A percentile compares a stretch with the other conserved stretches of the same genome.
These are phyloP conservation scores for Melastoma malabathricum DNA, from an alignment of 345 rosid species.

Conservation along the genomic window DNA sequence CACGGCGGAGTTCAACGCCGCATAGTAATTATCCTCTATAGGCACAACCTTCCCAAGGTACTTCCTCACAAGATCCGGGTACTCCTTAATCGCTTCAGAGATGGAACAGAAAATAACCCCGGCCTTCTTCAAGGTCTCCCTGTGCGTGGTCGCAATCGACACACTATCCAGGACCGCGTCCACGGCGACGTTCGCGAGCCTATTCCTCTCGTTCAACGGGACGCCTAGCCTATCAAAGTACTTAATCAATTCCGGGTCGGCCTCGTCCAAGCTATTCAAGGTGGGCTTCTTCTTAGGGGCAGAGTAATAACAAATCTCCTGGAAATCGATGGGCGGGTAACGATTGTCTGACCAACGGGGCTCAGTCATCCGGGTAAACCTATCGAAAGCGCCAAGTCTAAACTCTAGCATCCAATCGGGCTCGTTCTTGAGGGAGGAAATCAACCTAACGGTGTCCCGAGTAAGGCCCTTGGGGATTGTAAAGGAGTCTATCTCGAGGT, in stretches of 20 bases:
- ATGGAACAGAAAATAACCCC: constrained; percentile 89
- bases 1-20: constrained; percentile 76
- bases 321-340: constrained; percentile 58
- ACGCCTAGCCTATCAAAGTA: constrained; percentile 67
- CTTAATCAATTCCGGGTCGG: constrained; percentile 61
- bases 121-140: constrained; percentile 52
- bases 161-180: constrained; percentile 92
- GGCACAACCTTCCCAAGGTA: constrained; percentile 85
- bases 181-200: constrained; percentile 80
- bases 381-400: constrained; percentile 63
- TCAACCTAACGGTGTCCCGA: constrained; percentile 44
- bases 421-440: constrained; percentile 63
- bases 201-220: constrained; percentile 61
- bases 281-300: constrained; percentile 79
- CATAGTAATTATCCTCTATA: constrained; percentile 72
- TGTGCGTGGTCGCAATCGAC: constrained; percentile 76
- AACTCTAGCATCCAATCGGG: constrained; percentile 88
- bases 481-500: constrained; percentile 55
- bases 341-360: constrained; percentile 88
- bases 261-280: constrained; percentile 76
- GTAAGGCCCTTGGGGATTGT: constrained; percentile 81
- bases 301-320: constrained; percentile 79
- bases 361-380: constrained; percentile 49
- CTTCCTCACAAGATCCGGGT: constrained; percentile 69
- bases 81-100: constrained; percentile 69